Evolutionary conservation across 495 filamentous ascomycete genomes (phyloP).

Genomic region (Glarea lozoyensis): DNA sequence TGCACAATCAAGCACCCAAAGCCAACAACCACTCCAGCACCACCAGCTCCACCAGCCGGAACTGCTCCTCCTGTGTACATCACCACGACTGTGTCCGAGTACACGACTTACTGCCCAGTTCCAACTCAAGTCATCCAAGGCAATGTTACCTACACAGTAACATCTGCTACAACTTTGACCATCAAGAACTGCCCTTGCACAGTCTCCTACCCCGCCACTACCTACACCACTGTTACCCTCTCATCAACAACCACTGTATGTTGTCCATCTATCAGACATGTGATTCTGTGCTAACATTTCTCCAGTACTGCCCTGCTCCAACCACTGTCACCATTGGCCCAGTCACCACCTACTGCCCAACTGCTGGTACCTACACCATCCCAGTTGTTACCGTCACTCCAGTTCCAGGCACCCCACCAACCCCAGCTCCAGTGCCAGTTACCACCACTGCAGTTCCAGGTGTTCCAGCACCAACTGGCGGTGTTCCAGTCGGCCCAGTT

Average conservation of each 20-base stretch:
- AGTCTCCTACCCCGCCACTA: conserved; percentile 14
- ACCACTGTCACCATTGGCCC: conserved; percentile 7
- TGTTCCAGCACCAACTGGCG: background rate
- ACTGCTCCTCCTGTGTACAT: conserved; percentile 14
- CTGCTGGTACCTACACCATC: conserved; percentile 10
- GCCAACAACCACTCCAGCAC: conserved; percentile 1
- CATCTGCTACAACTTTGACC: conserved; percentile 49
- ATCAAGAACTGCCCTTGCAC: conserved; percentile 45
- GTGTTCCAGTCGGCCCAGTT: conserved; percentile 5
- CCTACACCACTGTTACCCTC: conserved; percentile 24
- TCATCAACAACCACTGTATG: conserved; percentile 5
- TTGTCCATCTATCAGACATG: too few relatives aligned
- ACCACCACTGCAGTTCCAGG: background rate
- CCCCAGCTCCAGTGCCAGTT: conserved; percentile 3
- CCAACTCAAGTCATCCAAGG: conserved; percentile 47
- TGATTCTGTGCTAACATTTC: too few relatives aligned
- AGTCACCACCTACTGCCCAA: conserved; percentile 14
- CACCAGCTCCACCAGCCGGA: conserved; percentile 1
- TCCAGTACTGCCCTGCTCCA: conserved; percentile 18
- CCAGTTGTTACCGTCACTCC: conserved; percentile 19
- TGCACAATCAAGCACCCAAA: conserved; percentile 10
- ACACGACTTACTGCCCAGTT: conserved; percentile 59
- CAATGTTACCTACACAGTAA: conserved; percentile 51
- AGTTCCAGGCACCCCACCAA: conserved; percentile 15
- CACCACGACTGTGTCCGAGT: conserved; percentile 42